These are phyloP conservation scores for Neodidymelliopsis sp. DNA, from an alignment of 2,329 filamentous ascomycete genomes.

Conservation along the genomic window DNA sequence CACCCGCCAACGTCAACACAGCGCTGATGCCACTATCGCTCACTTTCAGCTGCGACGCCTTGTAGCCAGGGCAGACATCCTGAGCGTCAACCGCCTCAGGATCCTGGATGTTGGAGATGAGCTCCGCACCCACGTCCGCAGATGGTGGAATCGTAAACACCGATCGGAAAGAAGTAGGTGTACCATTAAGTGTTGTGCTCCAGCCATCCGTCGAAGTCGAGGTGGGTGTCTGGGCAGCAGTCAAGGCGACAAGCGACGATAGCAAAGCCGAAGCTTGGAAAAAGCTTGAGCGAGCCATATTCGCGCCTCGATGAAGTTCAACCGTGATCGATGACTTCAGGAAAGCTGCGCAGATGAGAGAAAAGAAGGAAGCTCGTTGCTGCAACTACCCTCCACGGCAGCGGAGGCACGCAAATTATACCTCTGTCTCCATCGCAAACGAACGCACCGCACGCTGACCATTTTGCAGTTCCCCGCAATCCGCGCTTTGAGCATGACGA, in stretches of 20 bases:
- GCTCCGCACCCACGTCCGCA: conserved; percentile 41
- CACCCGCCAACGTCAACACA: conserved; percentile 60
- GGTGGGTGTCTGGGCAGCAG: conserved; percentile 30
- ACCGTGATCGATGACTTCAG: neutral
- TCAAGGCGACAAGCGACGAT: conserved; percentile 35
- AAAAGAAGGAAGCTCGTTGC: conserved; percentile 7
- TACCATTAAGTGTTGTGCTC: conserved; percentile 36
- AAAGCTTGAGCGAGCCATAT: conserved; percentile 27
- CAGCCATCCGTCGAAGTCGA: conserved; percentile 27
- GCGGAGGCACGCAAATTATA: conserved; percentile 18
- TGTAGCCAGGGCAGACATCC: conserved; percentile 68
- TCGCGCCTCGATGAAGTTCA: conserved; percentile 3
- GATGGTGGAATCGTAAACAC: conserved; percentile 49
- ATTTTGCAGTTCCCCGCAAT: conserved; percentile 24
- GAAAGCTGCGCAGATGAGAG: conserved; percentile 4
- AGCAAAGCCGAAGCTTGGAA: conserved; percentile 31
- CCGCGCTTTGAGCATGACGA: conserved; percentile 20
- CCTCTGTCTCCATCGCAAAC: conserved; percentile 2
- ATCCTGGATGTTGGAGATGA: conserved; percentile 69
- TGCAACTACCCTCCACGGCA: conserved; percentile 8
- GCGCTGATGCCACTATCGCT: conserved; percentile 60
- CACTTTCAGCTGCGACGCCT: conserved; percentile 58
- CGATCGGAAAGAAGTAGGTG: conserved; percentile 40
- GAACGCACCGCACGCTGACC: conserved; percentile 8
- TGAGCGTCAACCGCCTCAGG: conserved; percentile 70